Percentiles rank a stretch among this genome's conserved stretches.
Conservation (phyloP, 495 filamentous ascomycete species). For the Pseudotulostoma volvatum region DNA sequence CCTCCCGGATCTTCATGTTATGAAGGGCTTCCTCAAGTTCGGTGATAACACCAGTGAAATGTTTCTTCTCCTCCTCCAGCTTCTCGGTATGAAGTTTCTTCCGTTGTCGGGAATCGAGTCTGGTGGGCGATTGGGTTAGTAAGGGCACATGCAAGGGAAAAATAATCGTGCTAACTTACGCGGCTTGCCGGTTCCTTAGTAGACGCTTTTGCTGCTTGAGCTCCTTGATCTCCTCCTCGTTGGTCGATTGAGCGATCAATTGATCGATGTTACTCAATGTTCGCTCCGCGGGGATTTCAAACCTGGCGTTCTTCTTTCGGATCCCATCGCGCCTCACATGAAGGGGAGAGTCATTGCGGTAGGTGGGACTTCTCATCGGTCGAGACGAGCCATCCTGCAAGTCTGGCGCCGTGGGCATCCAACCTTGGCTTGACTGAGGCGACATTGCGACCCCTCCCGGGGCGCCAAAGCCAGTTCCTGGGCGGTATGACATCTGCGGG, state of each 20-base stretch:
- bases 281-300: conserved; percentile 89
- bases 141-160: too few species aligned
- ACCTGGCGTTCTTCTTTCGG: conserved; percentile 97
- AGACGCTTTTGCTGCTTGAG: conserved; percentile 96
- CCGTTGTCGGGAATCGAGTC: conserved; percentile 87
- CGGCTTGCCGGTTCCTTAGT: conserved; percentile 86
- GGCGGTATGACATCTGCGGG: conserved; percentile 29
- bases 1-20: conserved; percentile 35
- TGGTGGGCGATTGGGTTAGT: conserved; percentile 30
- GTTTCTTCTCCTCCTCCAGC: conserved; percentile 92
- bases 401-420: conserved; percentile 42
- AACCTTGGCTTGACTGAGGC: conserved; percentile 45
- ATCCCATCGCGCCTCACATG: conserved; percentile 70
- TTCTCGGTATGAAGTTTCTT: conserved; percentile 99
- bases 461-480: conserved; percentile 23
- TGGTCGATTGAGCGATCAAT: conserved; percentile 69
- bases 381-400: conserved; percentile 42
- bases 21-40: conserved; percentile 65
- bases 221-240: conserved; percentile 94
- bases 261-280: conserved; percentile 91
- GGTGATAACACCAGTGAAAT: conserved; percentile 55
- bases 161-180: conserved; percentile 45
- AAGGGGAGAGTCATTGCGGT: conserved; percentile 66
- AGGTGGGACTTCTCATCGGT: conserved; percentile 61
- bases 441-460: conserved; percentile 37